Evolutionary conservation across 2,329 filamentous ascomycete species (phyloP), one percentile per base, ranked within the genome.

Genomic region (Capronia americana): DNA sequence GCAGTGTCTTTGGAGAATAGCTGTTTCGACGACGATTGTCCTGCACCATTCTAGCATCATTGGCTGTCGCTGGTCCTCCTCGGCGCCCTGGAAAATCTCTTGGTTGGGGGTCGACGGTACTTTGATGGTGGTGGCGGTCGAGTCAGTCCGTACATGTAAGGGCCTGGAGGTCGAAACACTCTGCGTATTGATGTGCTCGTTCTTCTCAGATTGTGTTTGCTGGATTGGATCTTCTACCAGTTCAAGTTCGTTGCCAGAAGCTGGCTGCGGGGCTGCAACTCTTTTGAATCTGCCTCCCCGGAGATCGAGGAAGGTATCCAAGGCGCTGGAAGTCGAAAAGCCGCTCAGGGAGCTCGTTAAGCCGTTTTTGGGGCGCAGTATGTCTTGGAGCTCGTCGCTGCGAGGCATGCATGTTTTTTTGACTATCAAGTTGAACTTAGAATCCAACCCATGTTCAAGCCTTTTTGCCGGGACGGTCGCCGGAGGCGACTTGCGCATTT

Each of bases 261-360:
- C 20, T 32, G 10, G 20, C 24, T 38, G 34, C 23, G 28, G 24
- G 53, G 28, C 34, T 26, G 38, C 6, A 32, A 28, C 28, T 51
- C 26, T 57, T 50, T 70, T 71, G 66, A 72, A 73, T 32, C 66
- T 69, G n/a, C 63, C 64, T 10, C 69, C 69, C 54, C 71, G 67
- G 23, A 73, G 61, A 41, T 73, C 70, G 26, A 73, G 63, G 44
- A 72, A 73, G 12, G 61, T 61, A 3, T 60, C 57, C 17, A 73
- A 53, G 4, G 71, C 66, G n/a, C 56, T 65, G 23, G 66, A 70
- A 28, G 65, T 64, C 1, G 65, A 72, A 32, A 69, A 66, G 8
- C 30, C 23, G 20, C n/a, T 20, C n/a, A 41, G 46, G 1, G 44
- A 46, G 11, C 28, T 20, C 11, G 53, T 2, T 8, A 26, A 51